Base-by-base conservation (phyloP, 106 monocot species). In the Dendrobium catenatum region DNA sequence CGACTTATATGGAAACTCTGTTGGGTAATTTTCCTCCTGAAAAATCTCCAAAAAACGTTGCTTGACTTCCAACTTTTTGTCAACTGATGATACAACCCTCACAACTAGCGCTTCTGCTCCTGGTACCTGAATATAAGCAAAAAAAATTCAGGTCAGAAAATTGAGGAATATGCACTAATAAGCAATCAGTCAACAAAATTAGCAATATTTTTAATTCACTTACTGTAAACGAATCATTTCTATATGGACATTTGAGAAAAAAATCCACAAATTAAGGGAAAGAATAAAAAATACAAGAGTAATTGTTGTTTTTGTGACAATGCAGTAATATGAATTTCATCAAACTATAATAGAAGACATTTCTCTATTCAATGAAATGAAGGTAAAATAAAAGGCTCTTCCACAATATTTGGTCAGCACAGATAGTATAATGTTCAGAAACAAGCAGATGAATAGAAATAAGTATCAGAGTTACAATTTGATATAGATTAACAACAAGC, bases 51-150 rank as follows among this genome's bases (percentile, higher is more conserved):
- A 81, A 86, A 95, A 95, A 2, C 85, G 87, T 51, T 83, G 95
- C 79, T 95, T 95, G 42, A 95, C 95, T 76, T 95, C 95, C 80
- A 95, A 86, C 67, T 95, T 95, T 78, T 95, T 95, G 75, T 95
- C 95, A 73, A 95, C 95, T 51, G 95, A 95, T 41, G 93, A 95
- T 61, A 95, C 95, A 70, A 95, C 95, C 85, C 95, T 95, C 29
- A 95, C 78, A n/a, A 95, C 95, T 82, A 95, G 89, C 46, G 89
- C 81, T 80, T 95, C 95, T 17, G 93, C 95, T 55, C 91, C 90
- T 26, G 95, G 93, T n/a, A 93, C 82, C 94, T 95, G 78, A 78
- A 58, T 75, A 43, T 11, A 29, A 78, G 17, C n/a, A 78, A 58
- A 4, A 78, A n/a, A 70, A 70, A 37, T 20, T 37, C 74, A 74